These are phyloP conservation scores for Didymella pomorum DNA, from an alignment of 2,329 filamentous ascomycete genomes.

Conservation along the genomic window DNA sequence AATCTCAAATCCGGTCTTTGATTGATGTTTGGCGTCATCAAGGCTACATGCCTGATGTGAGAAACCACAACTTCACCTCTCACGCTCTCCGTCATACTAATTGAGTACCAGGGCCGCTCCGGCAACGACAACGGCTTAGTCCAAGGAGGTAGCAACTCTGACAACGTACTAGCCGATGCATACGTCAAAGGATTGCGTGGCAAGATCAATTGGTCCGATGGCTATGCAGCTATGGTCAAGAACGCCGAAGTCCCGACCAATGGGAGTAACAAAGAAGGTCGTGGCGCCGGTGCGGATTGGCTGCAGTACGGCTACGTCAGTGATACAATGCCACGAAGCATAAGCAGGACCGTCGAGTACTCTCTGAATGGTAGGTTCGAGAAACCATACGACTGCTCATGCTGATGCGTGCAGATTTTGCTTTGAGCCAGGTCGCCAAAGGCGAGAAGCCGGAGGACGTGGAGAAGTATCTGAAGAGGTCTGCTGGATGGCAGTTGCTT, in stretches of 20 bases:
- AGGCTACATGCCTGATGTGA: conserved; percentile 68
- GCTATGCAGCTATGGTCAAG: conserved; percentile 73
- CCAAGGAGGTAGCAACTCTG: conserved; percentile 74
- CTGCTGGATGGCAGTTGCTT: conserved; percentile 33
- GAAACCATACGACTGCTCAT: too few relatives aligned
- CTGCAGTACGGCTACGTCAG: conserved; percentile 66
- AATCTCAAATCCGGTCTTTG: conserved; percentile 70
- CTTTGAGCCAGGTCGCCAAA: conserved; percentile 48
- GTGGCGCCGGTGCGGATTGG: conserved; percentile 75
- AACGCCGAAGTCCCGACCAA: conserved; percentile 68
- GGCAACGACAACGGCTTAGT: conserved; percentile 73
- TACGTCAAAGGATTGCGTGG: conserved; percentile 70
- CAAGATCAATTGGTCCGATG: conserved; percentile 72
- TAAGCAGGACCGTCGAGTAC: conserved; percentile 52
- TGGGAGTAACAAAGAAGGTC: conserved; percentile 70
- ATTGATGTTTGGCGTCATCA: conserved; percentile 73
- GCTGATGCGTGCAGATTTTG: conserved; percentile 35
- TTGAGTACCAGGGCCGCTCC: conserved; percentile 55
- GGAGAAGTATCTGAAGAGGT: conserved; percentile 49
- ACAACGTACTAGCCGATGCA: conserved; percentile 75
- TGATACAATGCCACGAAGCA: conserved; percentile 37
- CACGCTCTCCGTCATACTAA: neutral
- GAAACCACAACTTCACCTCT: neutral
- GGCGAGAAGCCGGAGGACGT: conserved; percentile 49
- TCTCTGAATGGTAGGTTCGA: conserved; percentile 39